Conservation (phyloP, 2,329 filamentous ascomycete species). For the Venturia oleaginea region DNA sequence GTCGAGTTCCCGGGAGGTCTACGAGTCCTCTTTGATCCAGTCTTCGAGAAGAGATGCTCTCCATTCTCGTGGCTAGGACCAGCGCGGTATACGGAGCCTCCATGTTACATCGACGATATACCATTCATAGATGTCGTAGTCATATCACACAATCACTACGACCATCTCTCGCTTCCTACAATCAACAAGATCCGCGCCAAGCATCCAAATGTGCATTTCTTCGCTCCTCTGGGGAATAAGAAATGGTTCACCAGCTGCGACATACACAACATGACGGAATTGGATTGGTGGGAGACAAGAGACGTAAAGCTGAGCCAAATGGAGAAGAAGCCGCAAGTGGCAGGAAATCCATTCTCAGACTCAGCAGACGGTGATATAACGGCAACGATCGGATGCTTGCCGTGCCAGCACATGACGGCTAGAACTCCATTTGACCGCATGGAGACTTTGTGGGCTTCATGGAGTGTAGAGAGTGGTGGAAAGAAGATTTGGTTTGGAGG, state of each 20-base stretch:
- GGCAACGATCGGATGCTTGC: constrained; percentile 68
- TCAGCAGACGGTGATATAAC: constrained; percentile 40
- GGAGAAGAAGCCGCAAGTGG: constrained; percentile 15
- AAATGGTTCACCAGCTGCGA: constrained; percentile 68
- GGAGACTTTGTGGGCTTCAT: constrained; percentile 79
- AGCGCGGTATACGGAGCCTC: constrained; percentile 67
- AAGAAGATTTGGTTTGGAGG: constrained; percentile 78
- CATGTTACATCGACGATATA: constrained; percentile 69
- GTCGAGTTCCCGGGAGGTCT: constrained; percentile 82
- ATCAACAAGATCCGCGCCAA: constrained; percentile 60
- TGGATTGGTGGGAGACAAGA: constrained; percentile 91
- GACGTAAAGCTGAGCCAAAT: constrained; percentile 55
- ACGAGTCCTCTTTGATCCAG: constrained; percentile 85
- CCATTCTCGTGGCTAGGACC: constrained; percentile 63
- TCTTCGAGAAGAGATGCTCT: constrained; percentile 80
- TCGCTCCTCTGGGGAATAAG: constrained; percentile 75
- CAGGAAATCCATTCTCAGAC: neutral
- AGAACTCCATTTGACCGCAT: constrained; percentile 60
- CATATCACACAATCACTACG: constrained; percentile 88
- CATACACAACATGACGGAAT: constrained; percentile 69
- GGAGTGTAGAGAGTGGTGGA: constrained; percentile 64
- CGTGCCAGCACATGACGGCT: constrained; percentile 73
- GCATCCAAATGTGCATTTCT: constrained; percentile 76
- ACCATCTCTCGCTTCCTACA: constrained; percentile 74
- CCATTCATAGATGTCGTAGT: constrained; percentile 65